Percentiles rank a stretch among this genome's conserved stretches.
phyloP scores from a whole-genome alignment of 768 basidiomycete genomes.

The Trametes cubensis region DNA sequence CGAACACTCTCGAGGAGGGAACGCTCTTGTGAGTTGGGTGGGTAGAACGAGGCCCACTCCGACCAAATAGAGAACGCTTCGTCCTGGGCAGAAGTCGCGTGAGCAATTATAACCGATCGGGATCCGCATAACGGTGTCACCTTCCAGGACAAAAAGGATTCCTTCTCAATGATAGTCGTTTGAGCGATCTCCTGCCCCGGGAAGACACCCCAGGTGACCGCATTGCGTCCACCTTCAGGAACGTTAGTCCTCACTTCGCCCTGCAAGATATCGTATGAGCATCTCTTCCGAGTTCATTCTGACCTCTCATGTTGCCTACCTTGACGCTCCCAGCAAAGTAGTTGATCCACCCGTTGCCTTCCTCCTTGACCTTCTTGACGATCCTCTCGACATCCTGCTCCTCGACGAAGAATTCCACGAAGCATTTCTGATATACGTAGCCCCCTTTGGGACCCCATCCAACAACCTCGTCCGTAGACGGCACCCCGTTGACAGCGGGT shows the following conservation, averaged over 20 bases:
- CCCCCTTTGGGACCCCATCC: slow-evolving; percentile 95
- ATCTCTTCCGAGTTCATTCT: background rate
- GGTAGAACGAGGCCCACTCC: slow-evolving; percentile 90
- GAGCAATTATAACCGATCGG: background rate
- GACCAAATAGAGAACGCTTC: slow-evolving; percentile 97
- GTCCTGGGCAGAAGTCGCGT: slow-evolving; percentile 53
- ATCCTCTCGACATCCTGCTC: slow-evolving; percentile 57
- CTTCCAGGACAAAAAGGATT: slow-evolving; percentile 97
- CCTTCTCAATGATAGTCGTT: slow-evolving; percentile 93
- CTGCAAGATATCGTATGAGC: slow-evolving; percentile 39
- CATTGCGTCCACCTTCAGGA: slow-evolving; percentile 77
- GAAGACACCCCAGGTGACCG: slow-evolving; percentile 99
- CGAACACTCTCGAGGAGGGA: slow-evolving; percentile 71
- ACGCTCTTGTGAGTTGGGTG: slow-evolving; percentile 72
- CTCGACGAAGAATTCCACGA: slow-evolving; percentile 94
- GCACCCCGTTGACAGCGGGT: slow-evolving; percentile 83
- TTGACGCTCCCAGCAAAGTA: slow-evolving; percentile 83
- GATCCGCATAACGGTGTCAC: slow-evolving; percentile 43
- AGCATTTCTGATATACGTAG: slow-evolving; percentile 96
- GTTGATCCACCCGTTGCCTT: slow-evolving; percentile 70
- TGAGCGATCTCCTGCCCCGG: slow-evolving; percentile 95
- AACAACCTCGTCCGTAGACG: slow-evolving; percentile 73
- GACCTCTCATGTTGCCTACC: slow-evolving; percentile 46
- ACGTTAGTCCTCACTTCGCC: slow-evolving; percentile 84
- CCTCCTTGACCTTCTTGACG: slow-evolving; percentile 55